phyloP scores from a whole-genome alignment of 768 basidiomycete genomes.

The Tricholoma flavovirens region DNA sequence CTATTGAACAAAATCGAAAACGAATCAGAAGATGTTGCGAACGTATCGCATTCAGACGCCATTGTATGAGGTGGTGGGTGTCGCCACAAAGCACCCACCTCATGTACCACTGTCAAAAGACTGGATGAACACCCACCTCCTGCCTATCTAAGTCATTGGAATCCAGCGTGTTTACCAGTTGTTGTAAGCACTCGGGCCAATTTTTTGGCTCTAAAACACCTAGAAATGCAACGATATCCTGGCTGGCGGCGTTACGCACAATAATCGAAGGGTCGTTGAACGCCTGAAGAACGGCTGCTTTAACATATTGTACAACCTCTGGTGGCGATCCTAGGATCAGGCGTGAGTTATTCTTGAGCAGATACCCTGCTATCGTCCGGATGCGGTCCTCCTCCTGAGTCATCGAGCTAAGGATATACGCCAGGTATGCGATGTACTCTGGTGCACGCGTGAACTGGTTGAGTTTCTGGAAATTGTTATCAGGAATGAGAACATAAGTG shows the following conservation, averaged over 20 bases:
- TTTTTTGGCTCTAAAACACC: slow-evolving; percentile 83
- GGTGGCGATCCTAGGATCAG: slow-evolving; percentile 64
- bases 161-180: slow-evolving; percentile 78
- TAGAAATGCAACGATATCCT: slow-evolving; percentile 87
- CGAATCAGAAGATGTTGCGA: slow-evolving; percentile 4
- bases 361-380: slow-evolving; percentile 91
- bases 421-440: slow-evolving; percentile 94
- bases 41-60: background rate
- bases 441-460: slow-evolving; percentile 82
- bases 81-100: background rate
- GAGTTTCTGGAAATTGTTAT: slow-evolving; percentile 56
- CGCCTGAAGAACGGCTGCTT: slow-evolving; percentile 69
- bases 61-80: background rate
- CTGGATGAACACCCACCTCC: slow-evolving; percentile 57
- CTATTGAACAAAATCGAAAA: background rate
- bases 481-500: slow-evolving; percentile 16
- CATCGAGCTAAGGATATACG: slow-evolving; percentile 81
- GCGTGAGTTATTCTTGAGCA: slow-evolving; percentile 93
- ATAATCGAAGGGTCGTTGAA: slow-evolving; percentile 79
- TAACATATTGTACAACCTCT: slow-evolving; percentile 68
- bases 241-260: slow-evolving; percentile 91
- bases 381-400: slow-evolving; percentile 86
- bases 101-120: background rate
- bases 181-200: slow-evolving; percentile 93
- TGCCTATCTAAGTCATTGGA: slow-evolving; percentile 68